Percentiles rank a stretch among this genome's conserved stretches.
These are phyloP conservation scores for Sindora glabra DNA, from an alignment of 306 rosid species.

Conservation along the genomic window DNA sequence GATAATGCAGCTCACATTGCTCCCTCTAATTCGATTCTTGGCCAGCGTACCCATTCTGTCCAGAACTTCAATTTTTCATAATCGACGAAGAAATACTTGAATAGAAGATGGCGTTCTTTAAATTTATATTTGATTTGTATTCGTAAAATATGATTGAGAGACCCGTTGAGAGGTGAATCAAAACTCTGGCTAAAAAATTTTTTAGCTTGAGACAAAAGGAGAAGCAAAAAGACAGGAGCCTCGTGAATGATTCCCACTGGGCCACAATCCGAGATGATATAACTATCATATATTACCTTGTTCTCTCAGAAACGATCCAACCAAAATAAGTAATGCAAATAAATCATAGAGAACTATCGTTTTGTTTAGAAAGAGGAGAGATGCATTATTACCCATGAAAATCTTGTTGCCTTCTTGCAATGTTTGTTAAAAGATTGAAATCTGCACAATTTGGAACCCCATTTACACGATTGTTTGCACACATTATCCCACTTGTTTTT, in stretches of 20 bases:
- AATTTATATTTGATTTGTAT: no score
- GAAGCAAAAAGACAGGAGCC: no score
- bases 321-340: not conserved
- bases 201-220: no score
- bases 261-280: constrained; percentile 79
- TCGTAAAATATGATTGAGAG: no score
- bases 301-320: not conserved
- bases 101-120: no score
- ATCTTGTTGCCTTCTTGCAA: constrained; percentile 54
- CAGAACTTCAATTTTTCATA: no score
- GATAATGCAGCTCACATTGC: no score
- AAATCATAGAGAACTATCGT: no score
- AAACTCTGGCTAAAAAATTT: not conserved
- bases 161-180: not conserved
- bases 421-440: constrained; percentile 47
- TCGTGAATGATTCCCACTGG: constrained; percentile 61
- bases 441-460: constrained; percentile 91
- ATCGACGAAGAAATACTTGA: no score
- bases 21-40: no score
- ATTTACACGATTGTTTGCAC: constrained; percentile 80
- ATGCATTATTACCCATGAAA: constrained; percentile 52
- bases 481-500: constrained; percentile 86
- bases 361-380: no score
- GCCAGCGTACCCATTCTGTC: no score
- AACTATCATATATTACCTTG: constrained; percentile 34